These are phyloP conservation scores for apple (Malus domestica) DNA, from an alignment of 306 rosid genomes.

Conservation along the genomic window DNA sequence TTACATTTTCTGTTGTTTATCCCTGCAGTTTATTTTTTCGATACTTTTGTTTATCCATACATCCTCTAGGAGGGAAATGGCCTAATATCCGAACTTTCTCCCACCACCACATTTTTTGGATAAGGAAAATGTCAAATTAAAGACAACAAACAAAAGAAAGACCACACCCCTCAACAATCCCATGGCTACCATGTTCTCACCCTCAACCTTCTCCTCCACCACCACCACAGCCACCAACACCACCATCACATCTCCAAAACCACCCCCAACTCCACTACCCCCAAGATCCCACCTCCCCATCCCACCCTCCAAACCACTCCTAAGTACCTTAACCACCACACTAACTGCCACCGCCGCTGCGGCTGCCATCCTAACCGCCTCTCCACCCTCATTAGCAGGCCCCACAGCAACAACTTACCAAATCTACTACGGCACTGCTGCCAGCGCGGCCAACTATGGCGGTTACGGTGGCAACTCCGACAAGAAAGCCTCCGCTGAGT, in stretches of 20 bases:
- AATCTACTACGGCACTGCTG: conserved; percentile 82
- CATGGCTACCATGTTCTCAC: conserved; percentile 48
- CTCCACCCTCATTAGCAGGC: conserved; percentile 47
- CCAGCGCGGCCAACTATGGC: conserved; percentile 87
- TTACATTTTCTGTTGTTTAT: too few relatives aligned
- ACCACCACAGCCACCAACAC: conserved; percentile 27
- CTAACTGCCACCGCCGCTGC: conserved; percentile 42
- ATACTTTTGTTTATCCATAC: background rate
- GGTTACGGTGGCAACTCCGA: conserved; percentile 75
- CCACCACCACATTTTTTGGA: conserved; percentile 5
- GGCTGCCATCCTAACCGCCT: conserved; percentile 34
- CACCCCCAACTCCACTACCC: conserved; percentile 18
- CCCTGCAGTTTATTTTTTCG: too few relatives aligned
- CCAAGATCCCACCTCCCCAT: conserved; percentile 24
- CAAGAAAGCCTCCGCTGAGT: conserved; percentile 81
- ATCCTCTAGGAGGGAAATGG: background rate
- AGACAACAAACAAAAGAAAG: background rate
- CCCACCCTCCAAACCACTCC: conserved; percentile 30
- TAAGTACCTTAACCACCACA: conserved; percentile 16
- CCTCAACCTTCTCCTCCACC: conserved; percentile 33
- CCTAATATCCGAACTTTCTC: background rate
- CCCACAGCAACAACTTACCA: conserved; percentile 29
- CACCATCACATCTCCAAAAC: conserved; percentile 36
- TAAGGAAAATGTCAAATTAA: conserved; percentile 17
- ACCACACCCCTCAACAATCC: conserved; percentile 4